These are phyloP conservation scores for Lizanozyma gosingica DNA, from an alignment of 1,139 yeast genomes.

Conservation along the genomic window DNA sequence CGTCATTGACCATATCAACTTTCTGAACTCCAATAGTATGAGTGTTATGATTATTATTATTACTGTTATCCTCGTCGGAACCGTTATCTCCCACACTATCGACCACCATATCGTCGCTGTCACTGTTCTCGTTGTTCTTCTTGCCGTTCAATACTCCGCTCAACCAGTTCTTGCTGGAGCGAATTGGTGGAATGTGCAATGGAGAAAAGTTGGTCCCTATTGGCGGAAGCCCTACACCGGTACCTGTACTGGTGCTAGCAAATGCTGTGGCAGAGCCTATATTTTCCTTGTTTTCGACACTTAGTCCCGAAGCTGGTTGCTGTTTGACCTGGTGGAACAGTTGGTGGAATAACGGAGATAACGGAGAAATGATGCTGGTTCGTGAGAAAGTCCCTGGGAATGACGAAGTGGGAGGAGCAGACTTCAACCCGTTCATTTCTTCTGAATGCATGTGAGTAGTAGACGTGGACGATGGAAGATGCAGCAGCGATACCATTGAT, in stretches of 20 bases:
- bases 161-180: conserved; percentile 7
- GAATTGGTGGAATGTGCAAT: background rate
- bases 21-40: background rate
- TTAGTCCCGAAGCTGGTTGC: background rate
- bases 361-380: background rate
- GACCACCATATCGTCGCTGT: background rate
- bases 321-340: background rate
- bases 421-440: background rate
- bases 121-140: background rate
- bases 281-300: background rate
- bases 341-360: background rate
- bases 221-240: background rate
- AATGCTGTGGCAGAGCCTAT: background rate
- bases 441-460: background rate
- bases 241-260: background rate
- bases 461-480: background rate
- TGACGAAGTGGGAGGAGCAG: background rate
- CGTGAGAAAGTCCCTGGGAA: background rate
- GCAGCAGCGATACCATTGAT: background rate
- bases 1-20: background rate
- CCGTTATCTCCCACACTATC: background rate
- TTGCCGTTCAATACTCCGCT: conserved; percentile 9
- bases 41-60: too few species aligned
- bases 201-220: background rate
- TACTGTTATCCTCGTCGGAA: background rate